These are phyloP conservation scores for Phaseolus coccineus DNA, from an alignment of 331 rosid genomes.

Conservation along the genomic window DNA sequence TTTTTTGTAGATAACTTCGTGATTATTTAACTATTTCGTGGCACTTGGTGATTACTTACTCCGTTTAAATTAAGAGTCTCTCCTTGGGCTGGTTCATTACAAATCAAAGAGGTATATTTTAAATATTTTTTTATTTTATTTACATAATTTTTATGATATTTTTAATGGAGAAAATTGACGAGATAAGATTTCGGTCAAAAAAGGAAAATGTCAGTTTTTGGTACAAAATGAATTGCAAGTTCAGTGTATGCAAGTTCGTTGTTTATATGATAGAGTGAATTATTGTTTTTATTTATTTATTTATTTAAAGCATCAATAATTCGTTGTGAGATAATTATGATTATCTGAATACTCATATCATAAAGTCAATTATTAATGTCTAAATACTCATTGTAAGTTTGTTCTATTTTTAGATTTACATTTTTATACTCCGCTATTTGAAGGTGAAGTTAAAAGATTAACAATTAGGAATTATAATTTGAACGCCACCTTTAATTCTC, in stretches of 20 bases:
- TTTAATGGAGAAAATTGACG: background rate
- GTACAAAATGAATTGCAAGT: background rate
- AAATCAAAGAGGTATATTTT: background rate
- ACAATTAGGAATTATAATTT: no score
- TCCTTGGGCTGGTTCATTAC: background rate
- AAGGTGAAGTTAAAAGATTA: no score
- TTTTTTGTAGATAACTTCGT: background rate
- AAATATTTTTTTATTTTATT: background rate
- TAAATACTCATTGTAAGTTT: background rate
- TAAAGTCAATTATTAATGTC: background rate
- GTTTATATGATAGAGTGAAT: background rate
- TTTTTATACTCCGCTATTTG: no score
- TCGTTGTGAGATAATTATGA: background rate
- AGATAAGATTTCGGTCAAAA: background rate
- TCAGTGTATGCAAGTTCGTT: background rate
- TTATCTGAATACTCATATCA: background rate
- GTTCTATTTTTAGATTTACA: background rate
- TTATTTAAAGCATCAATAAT: background rate
- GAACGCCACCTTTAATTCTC: no score
- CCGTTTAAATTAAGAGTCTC: background rate
- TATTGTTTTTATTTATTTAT: background rate
- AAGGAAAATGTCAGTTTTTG: background rate
- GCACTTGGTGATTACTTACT: background rate
- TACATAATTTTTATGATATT: background rate
- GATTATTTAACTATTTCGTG: background rate